Base-by-base conservation (phyloP, 1,139 yeast genomes). In the Pichiaceae sp. region DNA sequence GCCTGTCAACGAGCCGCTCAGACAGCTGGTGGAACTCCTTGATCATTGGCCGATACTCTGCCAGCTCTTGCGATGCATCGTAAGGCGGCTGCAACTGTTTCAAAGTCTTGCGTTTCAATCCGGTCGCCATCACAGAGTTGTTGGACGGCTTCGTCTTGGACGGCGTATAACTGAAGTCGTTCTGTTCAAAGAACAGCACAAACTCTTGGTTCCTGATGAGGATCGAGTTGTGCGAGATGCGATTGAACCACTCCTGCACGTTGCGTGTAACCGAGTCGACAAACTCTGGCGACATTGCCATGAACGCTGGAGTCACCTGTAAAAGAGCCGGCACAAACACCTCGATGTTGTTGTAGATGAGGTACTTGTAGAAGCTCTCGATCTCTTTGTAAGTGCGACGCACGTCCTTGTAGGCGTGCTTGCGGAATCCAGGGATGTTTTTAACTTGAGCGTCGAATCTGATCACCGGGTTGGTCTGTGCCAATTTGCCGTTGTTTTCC, bases 271-370 rank as follows among this genome's bases (percentile, higher is more conserved):
- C 66, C 39, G 75, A 75, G 37, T 68, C 66, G 39, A 67, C 70
- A 50, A 86, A 95, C 44, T 89, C 96, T 32, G 83, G 86, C 21
- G 91, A 85, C 37, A 85, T 86, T 12, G 77, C 64, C 5, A 95
- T 95, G 50, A 78, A 89, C 14, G 91, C 72, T 0, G 95, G 82
- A 4, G 64, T 67, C 1, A 91, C 66, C 29, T 70, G 66, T 0
- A 97, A 96, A 29, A 91, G 64, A 2, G 93, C 78, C 0, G 98
- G 97, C 4, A 93, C 91, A 60, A 91, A 87, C 42, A 93, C 89
- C 57, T 91, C 98, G 25, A 93, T 78, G 49, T 86, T 82, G 29
- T 94, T 83, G 17, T 80, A 75, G 41, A 78, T 75, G 46, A 89
- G 65, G 54, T 82, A 91, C 49, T 77, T 78, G 61, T 84, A 85